These are phyloP conservation scores for Oryza coarctata DNA, from an alignment of 176 grass and related monocot species.

Conservation along the genomic window DNA sequence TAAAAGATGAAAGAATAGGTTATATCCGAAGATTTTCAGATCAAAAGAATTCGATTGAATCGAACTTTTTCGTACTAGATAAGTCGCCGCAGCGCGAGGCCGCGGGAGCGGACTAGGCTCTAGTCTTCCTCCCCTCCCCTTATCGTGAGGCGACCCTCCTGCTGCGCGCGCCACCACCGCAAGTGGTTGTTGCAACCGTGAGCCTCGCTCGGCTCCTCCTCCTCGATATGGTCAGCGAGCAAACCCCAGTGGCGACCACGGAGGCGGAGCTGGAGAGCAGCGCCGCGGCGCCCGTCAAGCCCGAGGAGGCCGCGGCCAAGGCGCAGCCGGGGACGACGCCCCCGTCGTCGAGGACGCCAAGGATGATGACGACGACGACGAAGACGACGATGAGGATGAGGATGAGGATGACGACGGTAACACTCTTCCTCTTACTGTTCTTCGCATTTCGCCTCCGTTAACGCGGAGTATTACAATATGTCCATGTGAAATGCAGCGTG, in stretches of 20 bases:
- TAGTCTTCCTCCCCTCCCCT: slow-evolving; percentile 6
- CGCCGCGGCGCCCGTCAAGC: slow-evolving; percentile 21
- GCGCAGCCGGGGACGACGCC: slow-evolving; percentile 33
- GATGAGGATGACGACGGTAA: slow-evolving; percentile 33
- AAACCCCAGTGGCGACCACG: slow-evolving; percentile 30
- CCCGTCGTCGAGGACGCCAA: slow-evolving; percentile 75
- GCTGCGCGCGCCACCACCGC: slow-evolving; percentile 11
- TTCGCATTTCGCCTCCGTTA: neutral
- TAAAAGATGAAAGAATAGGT: too few species aligned
- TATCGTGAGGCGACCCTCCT: slow-evolving; percentile 19
- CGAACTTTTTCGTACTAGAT: too few species aligned
- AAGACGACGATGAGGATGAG: slow-evolving; percentile 36
- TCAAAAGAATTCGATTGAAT: too few species aligned
- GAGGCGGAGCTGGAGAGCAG: slow-evolving; percentile 32
- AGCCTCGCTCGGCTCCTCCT: neutral
- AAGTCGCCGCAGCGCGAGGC: neutral
- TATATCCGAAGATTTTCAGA: too few species aligned
- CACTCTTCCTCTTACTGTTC: neutral
- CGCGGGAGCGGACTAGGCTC: neutral
- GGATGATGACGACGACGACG: slow-evolving; percentile 53
- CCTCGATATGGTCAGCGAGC: slow-evolving; percentile 42
- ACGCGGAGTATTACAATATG: neutral
- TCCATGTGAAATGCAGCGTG: neutral
- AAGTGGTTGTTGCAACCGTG: neutral
- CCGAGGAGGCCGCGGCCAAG: slow-evolving; percentile 10